Evolutionary conservation across 2,329 filamentous ascomycete species (phyloP).

Genomic region (Epichloe glyceriae): DNA sequence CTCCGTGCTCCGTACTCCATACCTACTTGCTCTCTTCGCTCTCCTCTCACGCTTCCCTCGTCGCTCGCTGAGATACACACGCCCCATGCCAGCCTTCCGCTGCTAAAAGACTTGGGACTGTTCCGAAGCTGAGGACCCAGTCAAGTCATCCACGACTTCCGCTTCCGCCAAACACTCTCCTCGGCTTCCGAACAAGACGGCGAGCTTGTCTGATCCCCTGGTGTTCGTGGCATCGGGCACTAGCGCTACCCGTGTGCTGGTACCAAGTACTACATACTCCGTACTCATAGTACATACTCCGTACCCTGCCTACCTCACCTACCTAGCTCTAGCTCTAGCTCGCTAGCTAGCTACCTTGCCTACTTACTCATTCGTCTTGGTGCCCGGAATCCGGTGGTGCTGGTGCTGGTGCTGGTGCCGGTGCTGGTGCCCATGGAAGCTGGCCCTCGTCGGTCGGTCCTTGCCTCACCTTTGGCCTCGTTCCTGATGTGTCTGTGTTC

Average conservation of each 20-base stretch:
- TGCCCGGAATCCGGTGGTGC: too few relatives aligned
- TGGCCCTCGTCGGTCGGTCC: conserved; percentile 26
- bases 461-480: conserved; percentile 21
- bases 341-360: not conserved
- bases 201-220: not conserved
- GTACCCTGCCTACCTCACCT: not conserved
- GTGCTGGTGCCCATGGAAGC: conserved; percentile 11
- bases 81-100: not conserved
- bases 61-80: not conserved
- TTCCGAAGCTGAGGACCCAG: not conserved
- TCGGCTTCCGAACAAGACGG: not conserved
- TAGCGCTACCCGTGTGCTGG: not conserved
- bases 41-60: too few relatives aligned
- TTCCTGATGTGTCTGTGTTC: conserved; percentile 22
- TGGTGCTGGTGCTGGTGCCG: too few relatives aligned
- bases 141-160: not conserved
- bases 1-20: too few relatives aligned
- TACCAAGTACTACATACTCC: not conserved
- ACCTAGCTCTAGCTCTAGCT: not conserved
- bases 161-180: not conserved
- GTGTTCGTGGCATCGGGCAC: not conserved
- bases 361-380: not conserved
- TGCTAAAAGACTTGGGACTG: not conserved
- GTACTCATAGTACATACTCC: too few relatives aligned
- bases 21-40: too few relatives aligned